Percentiles rank a stretch among this genome's conserved stretches.
These are phyloP conservation scores for Silene coronaria DNA, from an alignment of 179 eudicot genomes.

Conservation along the genomic window DNA sequence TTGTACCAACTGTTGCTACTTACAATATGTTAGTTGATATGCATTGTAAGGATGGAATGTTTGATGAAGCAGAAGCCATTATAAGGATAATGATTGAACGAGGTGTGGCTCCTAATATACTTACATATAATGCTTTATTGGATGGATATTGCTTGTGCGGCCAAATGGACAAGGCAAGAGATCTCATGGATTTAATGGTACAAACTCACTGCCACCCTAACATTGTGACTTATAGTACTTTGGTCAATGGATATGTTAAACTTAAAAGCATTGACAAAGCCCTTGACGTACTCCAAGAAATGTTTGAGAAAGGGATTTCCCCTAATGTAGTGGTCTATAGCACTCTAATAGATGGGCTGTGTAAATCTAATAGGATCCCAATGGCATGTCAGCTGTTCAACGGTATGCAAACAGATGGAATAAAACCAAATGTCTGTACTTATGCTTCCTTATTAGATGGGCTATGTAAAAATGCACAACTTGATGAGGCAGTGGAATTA, in stretches of 20 bases:
- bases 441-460: not conserved
- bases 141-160: conserved; percentile 2
- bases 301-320: too few species aligned
- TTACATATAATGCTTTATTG: not conserved
- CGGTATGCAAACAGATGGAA: too few species aligned
- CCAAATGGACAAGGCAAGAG: not conserved
- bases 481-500: not conserved
- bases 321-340: too few species aligned
- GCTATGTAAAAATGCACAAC: not conserved
- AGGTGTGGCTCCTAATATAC: not conserved
- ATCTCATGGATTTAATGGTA: not conserved
- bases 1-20: not conserved
- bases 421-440: not conserved
- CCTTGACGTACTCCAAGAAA: too few species aligned
- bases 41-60: conserved; percentile 1
- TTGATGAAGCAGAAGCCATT: not conserved
- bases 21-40: not conserved
- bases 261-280: too few species aligned
- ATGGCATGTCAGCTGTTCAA: too few species aligned
- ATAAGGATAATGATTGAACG: not conserved
- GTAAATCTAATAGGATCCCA: too few species aligned
- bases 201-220: not conserved
- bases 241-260: not conserved
- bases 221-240: not conserved
- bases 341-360: too few species aligned